These are phyloP conservation scores for Houttuynia cordata DNA, from an alignment of 164 flowering plant genomes.

Conservation along the genomic window DNA sequence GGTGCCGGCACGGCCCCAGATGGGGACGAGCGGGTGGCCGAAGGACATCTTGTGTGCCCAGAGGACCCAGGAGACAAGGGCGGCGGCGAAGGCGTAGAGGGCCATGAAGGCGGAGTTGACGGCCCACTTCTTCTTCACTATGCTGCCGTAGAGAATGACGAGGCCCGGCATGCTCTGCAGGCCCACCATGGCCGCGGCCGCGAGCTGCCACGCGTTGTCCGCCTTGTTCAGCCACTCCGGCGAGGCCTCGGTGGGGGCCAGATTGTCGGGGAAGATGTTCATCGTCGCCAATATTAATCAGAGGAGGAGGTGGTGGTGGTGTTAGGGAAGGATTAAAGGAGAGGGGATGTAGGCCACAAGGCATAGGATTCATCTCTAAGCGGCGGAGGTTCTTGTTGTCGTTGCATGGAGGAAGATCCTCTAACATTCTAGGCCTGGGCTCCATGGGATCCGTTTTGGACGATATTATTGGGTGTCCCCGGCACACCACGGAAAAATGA, in stretches of 20 bases:
- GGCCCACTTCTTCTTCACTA: slow-evolving; percentile 69
- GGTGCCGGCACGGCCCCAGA: slow-evolving; percentile 10
- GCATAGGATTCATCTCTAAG: too few relatives aligned
- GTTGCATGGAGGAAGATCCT: too few relatives aligned
- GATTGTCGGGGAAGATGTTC: slow-evolving; percentile 9
- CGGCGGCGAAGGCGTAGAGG: slow-evolving; percentile 50
- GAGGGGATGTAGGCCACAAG: too few relatives aligned
- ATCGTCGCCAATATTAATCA: neutral
- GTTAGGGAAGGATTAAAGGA: too few relatives aligned
- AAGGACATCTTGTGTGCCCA: slow-evolving; percentile 50
- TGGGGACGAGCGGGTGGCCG: slow-evolving; percentile 12
- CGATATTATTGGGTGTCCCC: too few relatives aligned
- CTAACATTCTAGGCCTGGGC: too few relatives aligned
- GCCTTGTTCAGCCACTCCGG: slow-evolving; percentile 15
- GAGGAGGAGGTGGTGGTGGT: neutral
- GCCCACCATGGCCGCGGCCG: slow-evolving; percentile 42
- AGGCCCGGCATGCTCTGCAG: slow-evolving; percentile 58
- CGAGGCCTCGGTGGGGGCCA: slow-evolving; percentile 10
- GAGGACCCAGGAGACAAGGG: slow-evolving; percentile 52
- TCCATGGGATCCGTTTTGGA: too few relatives aligned
- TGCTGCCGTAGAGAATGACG: slow-evolving; percentile 45
- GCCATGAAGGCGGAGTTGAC: slow-evolving; percentile 76
- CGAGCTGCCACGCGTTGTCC: slow-evolving; percentile 51
- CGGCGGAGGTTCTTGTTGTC: too few relatives aligned
- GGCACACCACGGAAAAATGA: too few relatives aligned